Evolutionary conservation across 441 rosid genomes (phyloP).

Genomic region (Brassica hybrid): DNA sequence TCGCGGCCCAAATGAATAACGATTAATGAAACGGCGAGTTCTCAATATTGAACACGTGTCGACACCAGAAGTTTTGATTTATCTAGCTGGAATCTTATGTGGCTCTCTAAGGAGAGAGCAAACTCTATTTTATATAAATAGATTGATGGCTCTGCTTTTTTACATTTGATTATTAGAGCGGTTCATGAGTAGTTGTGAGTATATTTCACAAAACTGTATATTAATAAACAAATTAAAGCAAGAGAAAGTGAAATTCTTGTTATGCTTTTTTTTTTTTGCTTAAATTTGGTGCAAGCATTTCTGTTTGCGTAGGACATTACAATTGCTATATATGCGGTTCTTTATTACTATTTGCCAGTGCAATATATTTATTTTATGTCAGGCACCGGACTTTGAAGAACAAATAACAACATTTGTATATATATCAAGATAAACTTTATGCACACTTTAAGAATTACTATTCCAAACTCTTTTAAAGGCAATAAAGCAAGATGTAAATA

Average conservation of each 20-base stretch:
- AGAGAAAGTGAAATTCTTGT: background rate
- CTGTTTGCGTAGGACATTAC: background rate
- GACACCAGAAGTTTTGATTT: too few species aligned
- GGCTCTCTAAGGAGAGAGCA: too few species aligned
- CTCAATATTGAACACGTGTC: too few species aligned
- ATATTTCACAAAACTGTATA: background rate
- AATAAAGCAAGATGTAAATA: background rate
- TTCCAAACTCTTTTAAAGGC: background rate
- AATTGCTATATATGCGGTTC: background rate
- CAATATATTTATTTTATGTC: background rate
- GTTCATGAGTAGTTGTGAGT: background rate
- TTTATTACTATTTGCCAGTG: background rate
- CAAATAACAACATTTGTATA: background rate
- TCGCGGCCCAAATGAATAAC: too few species aligned
- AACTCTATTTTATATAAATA: too few species aligned
- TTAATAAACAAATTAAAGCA: background rate
- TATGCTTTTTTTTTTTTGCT: background rate
- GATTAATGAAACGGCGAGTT: constrained; percentile 17
- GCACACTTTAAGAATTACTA: background rate
- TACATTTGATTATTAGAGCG: background rate
- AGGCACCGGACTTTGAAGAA: background rate
- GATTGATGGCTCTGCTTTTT: background rate
- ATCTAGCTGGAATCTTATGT: too few species aligned
- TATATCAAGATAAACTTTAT: constrained; percentile 2
- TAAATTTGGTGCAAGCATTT: background rate